Base-by-base conservation (phyloP, 805 yeast species). In the Blastobotrys americana region DNA sequence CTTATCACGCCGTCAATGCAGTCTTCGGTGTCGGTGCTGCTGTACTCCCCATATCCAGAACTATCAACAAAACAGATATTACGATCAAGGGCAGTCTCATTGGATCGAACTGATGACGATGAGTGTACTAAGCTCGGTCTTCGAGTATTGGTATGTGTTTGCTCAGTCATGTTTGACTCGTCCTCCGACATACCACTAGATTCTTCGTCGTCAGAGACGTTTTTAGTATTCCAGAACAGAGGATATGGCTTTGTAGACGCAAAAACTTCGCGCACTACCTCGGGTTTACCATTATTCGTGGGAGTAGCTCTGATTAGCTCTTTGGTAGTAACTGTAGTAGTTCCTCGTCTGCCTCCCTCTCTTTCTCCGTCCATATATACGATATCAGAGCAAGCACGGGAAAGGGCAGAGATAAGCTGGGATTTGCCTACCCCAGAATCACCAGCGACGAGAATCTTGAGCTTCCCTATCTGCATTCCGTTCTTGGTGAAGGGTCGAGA, bases 381-480 rank as follows among this genome's bases (percentile, higher is more conserved):
- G 27, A 56, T 42, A 25, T 55, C 60, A n/a, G 41, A 42, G 25
- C 50, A 44, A 35, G 89, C 75, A 61, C 84, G 93, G 65, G 85
- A 83, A 44, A 87, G 64, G 1, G 95, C 85, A 65, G 84, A 83
- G 64, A 87, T 72, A 50, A 85, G 84, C 0, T 93, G 82, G 18
- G 93, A 82, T 62, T 86, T 86, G 49, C 96, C 96, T 42, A 85
- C 68, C 5, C 95, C 95, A 38, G 86, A 77, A 61, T 85, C 95
- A 57, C 96, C 96, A 31, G 87, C 86, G 21, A 86, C 80, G 88
- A 86, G 43, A 13, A 56, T 42, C 41, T 56, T 52, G 13, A 56
- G 44, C 38, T 56, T 56, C 21, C 60, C 60, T 35, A 56, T 43
- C 5, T 41, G 44, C 33, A 55, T 43, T 1, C 60, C 60, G 8